Base-by-base conservation (phyloP, 1,284 basidiomycete species). In the Sporisorium exsertum region DNA sequence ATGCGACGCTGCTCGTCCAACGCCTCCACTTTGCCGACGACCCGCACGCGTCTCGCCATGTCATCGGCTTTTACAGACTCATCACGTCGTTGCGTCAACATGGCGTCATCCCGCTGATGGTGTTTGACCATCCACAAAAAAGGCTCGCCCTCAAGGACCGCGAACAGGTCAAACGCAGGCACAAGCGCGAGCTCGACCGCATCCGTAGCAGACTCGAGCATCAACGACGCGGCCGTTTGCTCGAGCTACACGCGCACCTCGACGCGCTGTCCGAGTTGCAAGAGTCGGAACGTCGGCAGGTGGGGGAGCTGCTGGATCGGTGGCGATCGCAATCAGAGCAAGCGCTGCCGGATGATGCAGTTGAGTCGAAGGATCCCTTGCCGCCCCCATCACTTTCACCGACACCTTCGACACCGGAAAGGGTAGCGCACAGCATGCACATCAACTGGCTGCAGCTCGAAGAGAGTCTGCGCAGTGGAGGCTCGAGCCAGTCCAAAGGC, bases 41-140 rank as follows among this genome's bases (percentile, higher is more conserved):
- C 40, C 73, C 77, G 16, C 70, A 79, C 40, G 57, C 71, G 16
- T 60, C 64, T 13, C 76, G 81, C 49, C 81, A 83, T 37, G 61
- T 81, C 18, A 68, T 83, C 12, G 81, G 81, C 24, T 77, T 83
- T 54, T 74, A 74, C 58, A 60, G 79, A 10, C 74, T 83, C 33
- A 59, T 81, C 50, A 63, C 52, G 7, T 61, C 76, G n/a, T 54
- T 83, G 15, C 70, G 72, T 9, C 66, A 72, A 22, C 40, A 74
- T 52, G 63, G 66, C 29, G 60, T 81, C 16, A 40, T 65, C 5
- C 78, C 81, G 1, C 64, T 83, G 40, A 79, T 83, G 76, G 73
- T 83, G 13, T 83, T 83, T 42, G 81, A 83, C 57, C 73, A 81
- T 27, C 77, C 79, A 1, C 67, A 70, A 22, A 72, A 78, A 47